Evolutionary conservation across 1,284 basidiomycete species (phyloP), one percentile per base, ranked within the genome.

Genomic region (Inonotus hispidus): DNA sequence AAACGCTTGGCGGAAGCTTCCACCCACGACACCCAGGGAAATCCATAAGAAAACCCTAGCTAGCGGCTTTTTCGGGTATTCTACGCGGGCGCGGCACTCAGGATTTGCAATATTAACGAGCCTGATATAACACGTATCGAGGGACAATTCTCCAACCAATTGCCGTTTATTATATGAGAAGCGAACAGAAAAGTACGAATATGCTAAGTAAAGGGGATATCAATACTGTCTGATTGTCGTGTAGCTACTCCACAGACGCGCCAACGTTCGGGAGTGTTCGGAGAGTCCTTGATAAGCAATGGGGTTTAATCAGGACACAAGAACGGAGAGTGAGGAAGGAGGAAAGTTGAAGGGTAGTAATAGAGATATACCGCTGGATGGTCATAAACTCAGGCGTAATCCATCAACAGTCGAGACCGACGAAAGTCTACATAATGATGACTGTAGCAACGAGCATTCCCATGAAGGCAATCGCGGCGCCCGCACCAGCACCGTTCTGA

Each of bases 381-480:
- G 8, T 16, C 14, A 5, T 16, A 52, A 14, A 35, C 27, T 27
- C 16, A 35, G 13, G 46, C 19, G 21, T 49, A 13, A 52, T 7
- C 7, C 35, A 32, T 52, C 50, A 52, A 35, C 50, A 52, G 16
- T 21, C 41, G 16, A 43, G 27, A 27, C 21, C 21, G 32, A 52
- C 32, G 32, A 32, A 52, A 14, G 50, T 52, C 35, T 52, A 52
- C 50, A 35, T 27, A 16, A 52, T 52, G 46, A 58, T 43, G 23
- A 39, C 52, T 11, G 35, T 41, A 43, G 41, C 41, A 21, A 38
- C 32, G 45, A 63, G 53, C 43, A 63, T 59, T 27, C 61, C 61
- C 57, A 63, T 55, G 53, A 63, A 41, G 21, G 37, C 61, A 38
- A 59, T 59, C 45, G 52, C 46, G 4, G 45, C 53, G 13, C 61